Percentiles rank a stretch among this genome's conserved stretches.
Conservation (phyloP, 768 basidiomycete genomes). For the Russula olivacea region DNA sequence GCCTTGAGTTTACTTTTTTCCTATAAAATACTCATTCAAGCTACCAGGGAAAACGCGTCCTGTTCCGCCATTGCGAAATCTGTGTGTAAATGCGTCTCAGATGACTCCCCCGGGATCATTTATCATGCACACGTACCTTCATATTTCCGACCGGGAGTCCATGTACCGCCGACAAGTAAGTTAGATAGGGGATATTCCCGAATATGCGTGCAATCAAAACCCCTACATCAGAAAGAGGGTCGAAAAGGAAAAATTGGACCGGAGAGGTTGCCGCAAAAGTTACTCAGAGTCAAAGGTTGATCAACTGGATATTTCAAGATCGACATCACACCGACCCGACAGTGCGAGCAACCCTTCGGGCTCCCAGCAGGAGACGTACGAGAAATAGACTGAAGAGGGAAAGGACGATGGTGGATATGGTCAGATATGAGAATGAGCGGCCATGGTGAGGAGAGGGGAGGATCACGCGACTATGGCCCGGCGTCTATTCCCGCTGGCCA, state of each 20-base stretch:
- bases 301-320: neutral
- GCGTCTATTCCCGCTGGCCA: no score
- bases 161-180: neutral
- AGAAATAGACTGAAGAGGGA: constrained; percentile 1
- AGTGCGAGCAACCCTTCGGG: constrained; percentile 1
- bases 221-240: neutral
- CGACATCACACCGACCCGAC: constrained; percentile 1
- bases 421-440: neutral
- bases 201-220: neutral
- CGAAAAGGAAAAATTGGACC: constrained; percentile 6
- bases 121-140: neutral
- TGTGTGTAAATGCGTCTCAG: neutral
- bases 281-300: neutral
- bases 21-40: neutral
- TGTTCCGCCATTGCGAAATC: constrained; percentile 12
- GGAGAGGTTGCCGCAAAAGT: constrained; percentile 1
- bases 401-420: neutral
- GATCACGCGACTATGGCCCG: neutral
- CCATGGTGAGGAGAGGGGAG: neutral
- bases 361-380: neutral
- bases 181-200: neutral
- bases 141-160: neutral
- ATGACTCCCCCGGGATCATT: neutral
- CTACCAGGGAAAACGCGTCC: constrained; percentile 10
- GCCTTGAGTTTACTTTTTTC: neutral